Evolutionary conservation across 192 early-diverging fungal genomes (phyloP), one percentile per base, ranked within the genome.

Genomic region (Oehlia diaphana): DNA sequence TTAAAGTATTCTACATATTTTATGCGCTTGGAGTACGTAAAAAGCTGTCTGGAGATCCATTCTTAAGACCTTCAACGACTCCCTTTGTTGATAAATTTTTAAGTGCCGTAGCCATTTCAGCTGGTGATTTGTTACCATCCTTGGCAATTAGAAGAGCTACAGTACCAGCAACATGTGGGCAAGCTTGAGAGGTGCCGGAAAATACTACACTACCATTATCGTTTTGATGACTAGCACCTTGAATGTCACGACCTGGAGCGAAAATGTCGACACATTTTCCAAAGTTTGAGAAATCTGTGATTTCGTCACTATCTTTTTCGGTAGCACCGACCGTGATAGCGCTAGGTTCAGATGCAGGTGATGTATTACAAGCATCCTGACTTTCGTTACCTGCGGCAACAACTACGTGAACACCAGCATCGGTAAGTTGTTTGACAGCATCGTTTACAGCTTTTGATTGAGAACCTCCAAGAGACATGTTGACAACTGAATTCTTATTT

Each of bases 181-280:
- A 4, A 4, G 37, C 2, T 4, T 4, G 6, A 37, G 37, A 37
- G 37, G 4, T 37, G 6, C 37, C 92, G 4, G 89, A 90, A 39
- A 88, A 86, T 16, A 80, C 80, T 19, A 33, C 49, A 9, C 39
- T n/a, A 13, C 79, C 82, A 58, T 65, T 76, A 26, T 86, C 77
- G 39, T 71, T 79, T 9, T 89, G 85, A 62, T 79, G 80, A 82
- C 82, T 87, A 49, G 84, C 58, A 35, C 84, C 87, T 1, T 81
- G 83, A 63, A 92, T 91, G 33, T 80, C 82, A 2, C 81, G 81
- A 58, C 92, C 96, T 13, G 98, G 98, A 49, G 95, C 97, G 84
- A 96, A 94, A 77, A 98, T 90, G 83, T 96, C 92, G 23, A 98
- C 96, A 86, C 98, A 99, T 82, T 91, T 90, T 76, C 98, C 98